Percentiles rank a stretch among this genome's conserved stretches.
These are phyloP conservation scores for Salix suchowensis DNA, from an alignment of 345 rosid species.

Conservation along the genomic window DNA sequence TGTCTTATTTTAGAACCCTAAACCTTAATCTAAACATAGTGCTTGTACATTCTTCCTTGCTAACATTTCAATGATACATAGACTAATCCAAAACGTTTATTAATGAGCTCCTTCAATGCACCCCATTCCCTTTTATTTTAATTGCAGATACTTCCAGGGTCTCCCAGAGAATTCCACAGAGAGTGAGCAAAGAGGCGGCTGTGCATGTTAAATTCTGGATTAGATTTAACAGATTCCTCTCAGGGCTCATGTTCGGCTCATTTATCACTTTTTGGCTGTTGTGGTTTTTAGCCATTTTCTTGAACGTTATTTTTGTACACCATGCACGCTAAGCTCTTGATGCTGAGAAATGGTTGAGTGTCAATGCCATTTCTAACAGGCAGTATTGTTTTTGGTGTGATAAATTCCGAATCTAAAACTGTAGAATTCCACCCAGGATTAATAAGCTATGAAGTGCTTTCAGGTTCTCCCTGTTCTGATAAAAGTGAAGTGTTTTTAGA, in stretches of 20 bases:
- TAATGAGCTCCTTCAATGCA: not conserved
- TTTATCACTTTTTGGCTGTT: slow-evolving; percentile 9
- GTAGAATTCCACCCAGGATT: not conserved
- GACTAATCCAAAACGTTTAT: not conserved
- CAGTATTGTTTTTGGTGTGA: not conserved
- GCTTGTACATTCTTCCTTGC: not conserved
- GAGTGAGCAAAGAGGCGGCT: slow-evolving; percentile 85
- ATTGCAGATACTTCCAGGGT: slow-evolving; percentile 84
- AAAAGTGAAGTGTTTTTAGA: not conserved
- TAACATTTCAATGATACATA: not conserved
- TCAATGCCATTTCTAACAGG: not conserved
- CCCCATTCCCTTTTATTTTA: not conserved
- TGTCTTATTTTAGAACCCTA: not conserved
- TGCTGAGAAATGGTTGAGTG: not conserved
- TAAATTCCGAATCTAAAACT: not conserved
- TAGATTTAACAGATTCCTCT: not conserved
- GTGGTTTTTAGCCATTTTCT: not conserved
- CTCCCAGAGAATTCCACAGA: slow-evolving; percentile 65
- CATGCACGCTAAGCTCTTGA: not conserved
- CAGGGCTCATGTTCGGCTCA: not conserved
- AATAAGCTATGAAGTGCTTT: not conserved
- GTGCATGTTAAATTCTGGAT: slow-evolving; percentile 58
- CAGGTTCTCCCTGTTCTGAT: not conserved
- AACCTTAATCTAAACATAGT: not conserved
- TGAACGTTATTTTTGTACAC: slow-evolving; percentile 1